phyloP scores from a whole-genome alignment of 2,329 filamentous ascomycete species.

The Apiospora pterosperma region DNA sequence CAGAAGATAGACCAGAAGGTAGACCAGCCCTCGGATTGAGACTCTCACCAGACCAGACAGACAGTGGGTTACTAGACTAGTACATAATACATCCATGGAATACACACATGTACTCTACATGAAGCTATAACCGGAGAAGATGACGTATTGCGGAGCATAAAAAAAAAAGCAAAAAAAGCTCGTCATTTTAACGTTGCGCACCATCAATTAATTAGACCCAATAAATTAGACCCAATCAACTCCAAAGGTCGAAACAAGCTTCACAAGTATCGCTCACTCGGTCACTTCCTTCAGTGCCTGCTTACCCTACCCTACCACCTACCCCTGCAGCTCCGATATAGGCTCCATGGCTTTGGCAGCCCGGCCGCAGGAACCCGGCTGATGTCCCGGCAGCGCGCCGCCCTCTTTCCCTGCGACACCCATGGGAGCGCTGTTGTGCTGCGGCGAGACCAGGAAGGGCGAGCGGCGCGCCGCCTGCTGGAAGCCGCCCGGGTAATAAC shows the following conservation, averaged over 20 bases:
- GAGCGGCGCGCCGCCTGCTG: neutral
- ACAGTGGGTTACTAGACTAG: too few species aligned
- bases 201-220: neutral
- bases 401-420: neutral
- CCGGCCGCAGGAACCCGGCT: neutral
- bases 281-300: neutral
- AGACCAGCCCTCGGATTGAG: neutral
- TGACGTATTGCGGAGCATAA: neutral
- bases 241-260: neutral
- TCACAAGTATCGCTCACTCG: neutral
- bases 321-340: neutral
- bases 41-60: too few species aligned
- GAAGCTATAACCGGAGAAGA: conserved; percentile 2
- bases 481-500: neutral
- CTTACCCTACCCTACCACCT: neutral
- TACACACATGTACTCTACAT: too few species aligned
- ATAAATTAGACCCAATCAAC: neutral
- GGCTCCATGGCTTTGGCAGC: neutral
- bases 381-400: neutral
- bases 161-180: neutral
- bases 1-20: too few species aligned
- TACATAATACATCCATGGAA: too few species aligned
- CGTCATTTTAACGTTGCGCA: neutral
- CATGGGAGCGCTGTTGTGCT: neutral
- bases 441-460: neutral